A percentile compares a stretch with the other conserved stretches of the same genome.
phyloP scores from a whole-genome alignment of 176 grass and related monocot genomes.

The Olyra latifolia region DNA sequence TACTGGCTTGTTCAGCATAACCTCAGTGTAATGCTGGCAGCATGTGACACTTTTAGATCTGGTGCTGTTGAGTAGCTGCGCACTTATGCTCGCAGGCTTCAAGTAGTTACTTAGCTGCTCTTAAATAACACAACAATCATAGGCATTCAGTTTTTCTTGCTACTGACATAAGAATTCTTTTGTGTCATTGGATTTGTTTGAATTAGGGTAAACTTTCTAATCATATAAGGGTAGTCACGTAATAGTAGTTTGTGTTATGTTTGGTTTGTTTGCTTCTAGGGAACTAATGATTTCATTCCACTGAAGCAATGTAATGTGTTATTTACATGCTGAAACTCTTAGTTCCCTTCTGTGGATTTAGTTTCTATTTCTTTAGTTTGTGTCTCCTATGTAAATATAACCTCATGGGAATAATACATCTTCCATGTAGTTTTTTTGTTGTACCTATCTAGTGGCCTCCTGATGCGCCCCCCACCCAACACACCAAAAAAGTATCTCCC shows the following conservation, averaged over 20 bases:
- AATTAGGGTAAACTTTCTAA: neutral
- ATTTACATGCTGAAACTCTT: neutral
- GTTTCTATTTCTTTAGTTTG: neutral
- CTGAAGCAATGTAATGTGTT: neutral
- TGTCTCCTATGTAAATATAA: neutral
- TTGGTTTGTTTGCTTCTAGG: neutral
- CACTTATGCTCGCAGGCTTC: constrained; percentile 75
- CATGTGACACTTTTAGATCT: constrained; percentile 94
- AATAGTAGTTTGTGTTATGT: neutral
- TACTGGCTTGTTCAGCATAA: constrained; percentile 98
- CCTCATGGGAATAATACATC: neutral
- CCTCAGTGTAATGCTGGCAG: constrained; percentile 85
- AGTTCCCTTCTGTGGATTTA: neutral
- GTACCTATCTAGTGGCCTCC: too few species aligned
- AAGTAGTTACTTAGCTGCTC: constrained; percentile 50
- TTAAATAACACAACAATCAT: neutral
- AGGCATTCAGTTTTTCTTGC: neutral
- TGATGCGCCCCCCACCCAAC: too few species aligned
- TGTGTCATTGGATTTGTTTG: neutral
- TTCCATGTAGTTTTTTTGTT: constrained; percentile 5
- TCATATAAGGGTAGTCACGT: neutral
- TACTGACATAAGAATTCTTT: neutral
- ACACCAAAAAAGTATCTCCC: neutral
- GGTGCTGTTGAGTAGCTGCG: constrained; percentile 94
- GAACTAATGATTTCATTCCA: neutral